A percentile compares a stretch with the other conserved stretches of the same genome.
phyloP scores from a whole-genome alignment of 2,329 filamentous ascomycete species.

The Peltaster fructicola region DNA sequence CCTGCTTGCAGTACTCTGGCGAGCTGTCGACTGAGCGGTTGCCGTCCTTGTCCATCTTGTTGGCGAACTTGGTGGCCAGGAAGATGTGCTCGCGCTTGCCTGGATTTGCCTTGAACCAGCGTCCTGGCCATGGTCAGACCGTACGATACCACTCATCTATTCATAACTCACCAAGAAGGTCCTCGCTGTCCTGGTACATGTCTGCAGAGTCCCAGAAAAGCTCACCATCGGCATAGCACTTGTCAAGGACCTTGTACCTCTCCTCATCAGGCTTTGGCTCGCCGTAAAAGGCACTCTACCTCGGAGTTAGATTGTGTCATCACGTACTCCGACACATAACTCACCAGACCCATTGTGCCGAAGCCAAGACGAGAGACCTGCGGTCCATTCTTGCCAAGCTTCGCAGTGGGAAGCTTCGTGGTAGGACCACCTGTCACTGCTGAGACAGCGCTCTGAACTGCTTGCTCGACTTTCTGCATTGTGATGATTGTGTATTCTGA shows the following conservation, averaged over 20 bases:
- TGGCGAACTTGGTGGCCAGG: constrained; percentile 37
- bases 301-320: neutral
- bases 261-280: constrained; percentile 31
- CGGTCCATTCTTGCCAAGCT: constrained; percentile 35
- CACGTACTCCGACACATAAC: neutral
- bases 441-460: constrained; percentile 5
- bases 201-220: constrained; percentile 33
- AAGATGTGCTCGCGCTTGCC: constrained; percentile 32
- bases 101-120: constrained; percentile 25
- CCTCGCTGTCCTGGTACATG: constrained; percentile 25
- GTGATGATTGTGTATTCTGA: constrained; percentile 4
- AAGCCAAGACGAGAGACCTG: constrained; percentile 34
- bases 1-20: constrained; percentile 24
- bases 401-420: constrained; percentile 24
- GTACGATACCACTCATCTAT: neutral
- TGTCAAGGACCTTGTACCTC: constrained; percentile 34
- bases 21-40: constrained; percentile 20
- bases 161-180: constrained; percentile 23
- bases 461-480: constrained; percentile 8
- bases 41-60: constrained; percentile 22
- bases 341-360: constrained; percentile 34
- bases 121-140: constrained; percentile 6
- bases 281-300: constrained; percentile 27
- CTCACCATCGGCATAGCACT: constrained; percentile 32
- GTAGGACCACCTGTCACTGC: no score